A percentile compares a stretch with the other conserved stretches of the same genome.
Evolutionary conservation across 164 flowering plant species (phyloP).

Genomic region (Protea cynaroides): DNA sequence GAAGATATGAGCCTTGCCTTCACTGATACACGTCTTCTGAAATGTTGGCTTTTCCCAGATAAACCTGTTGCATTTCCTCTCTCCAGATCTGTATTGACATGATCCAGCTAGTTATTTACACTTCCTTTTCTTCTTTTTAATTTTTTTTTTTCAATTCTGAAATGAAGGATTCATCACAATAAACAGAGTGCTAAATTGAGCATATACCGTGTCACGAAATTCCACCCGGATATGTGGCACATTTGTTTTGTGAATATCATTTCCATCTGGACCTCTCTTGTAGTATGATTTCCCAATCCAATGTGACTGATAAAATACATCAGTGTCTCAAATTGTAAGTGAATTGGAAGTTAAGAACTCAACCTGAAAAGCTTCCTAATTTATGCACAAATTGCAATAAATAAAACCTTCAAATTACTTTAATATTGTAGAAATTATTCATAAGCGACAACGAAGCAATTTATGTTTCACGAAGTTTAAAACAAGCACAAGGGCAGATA

Average conservation of each 20-base stretch:
- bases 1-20: conserved; percentile 6
- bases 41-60: conserved; percentile 54
- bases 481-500: background rate
- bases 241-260: conserved; percentile 91
- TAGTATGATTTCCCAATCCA: conserved; percentile 92
- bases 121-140: background rate
- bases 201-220: conserved; percentile 76
- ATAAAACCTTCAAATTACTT: background rate
- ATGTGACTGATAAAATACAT: conserved; percentile 47
- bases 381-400: background rate
- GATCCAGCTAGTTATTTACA: background rate
- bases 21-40: conserved; percentile 45
- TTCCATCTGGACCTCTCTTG: conserved; percentile 90
- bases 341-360: background rate
- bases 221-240: conserved; percentile 94
- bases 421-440: background rate
- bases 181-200: background rate
- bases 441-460: background rate
- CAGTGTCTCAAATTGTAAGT: background rate
- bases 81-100: conserved; percentile 64
- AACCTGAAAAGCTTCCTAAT: background rate
- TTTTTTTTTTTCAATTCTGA: background rate
- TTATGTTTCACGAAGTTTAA: background rate
- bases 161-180: background rate
- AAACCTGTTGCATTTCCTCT: conserved; percentile 90